A percentile compares a stretch with the other conserved stretches of the same genome.
Conservation (phyloP, 208 protist genomes). For the Endotrypanum monterogeii region DNA sequence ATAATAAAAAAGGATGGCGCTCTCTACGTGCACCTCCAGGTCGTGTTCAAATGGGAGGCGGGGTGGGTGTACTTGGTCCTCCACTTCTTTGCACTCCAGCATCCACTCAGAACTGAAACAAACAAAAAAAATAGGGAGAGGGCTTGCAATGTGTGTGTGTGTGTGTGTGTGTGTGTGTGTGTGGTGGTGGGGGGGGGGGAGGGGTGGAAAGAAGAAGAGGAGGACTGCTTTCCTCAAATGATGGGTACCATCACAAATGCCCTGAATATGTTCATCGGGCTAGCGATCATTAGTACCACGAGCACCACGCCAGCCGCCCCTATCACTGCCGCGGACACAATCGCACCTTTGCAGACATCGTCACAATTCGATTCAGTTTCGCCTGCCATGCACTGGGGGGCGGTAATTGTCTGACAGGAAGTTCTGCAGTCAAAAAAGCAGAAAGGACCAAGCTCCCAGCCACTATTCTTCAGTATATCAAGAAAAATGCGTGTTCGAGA, state of each 20-base stretch:
- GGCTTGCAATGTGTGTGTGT: not conserved
- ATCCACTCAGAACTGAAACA: not conserved
- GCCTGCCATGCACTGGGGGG: not conserved
- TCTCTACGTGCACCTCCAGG: not conserved
- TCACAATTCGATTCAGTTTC: slow-evolving; percentile 32
- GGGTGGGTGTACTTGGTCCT: not conserved
- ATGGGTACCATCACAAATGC: slow-evolving; percentile 49
- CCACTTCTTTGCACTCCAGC: not conserved
- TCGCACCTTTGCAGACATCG: slow-evolving; percentile 68
- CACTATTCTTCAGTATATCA: slow-evolving; percentile 3
- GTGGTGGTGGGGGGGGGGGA: not conserved
- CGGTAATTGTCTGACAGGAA: slow-evolving; percentile 17
- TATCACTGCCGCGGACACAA: slow-evolving; percentile 58
- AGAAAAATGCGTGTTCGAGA: slow-evolving; percentile 43
- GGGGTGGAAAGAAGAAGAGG: not conserved
- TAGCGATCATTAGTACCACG: slow-evolving; percentile 39
- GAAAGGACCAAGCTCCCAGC: slow-evolving; percentile 31
- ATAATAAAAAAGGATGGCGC: not conserved
- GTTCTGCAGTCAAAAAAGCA: slow-evolving; percentile 53
- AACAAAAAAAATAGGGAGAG: not conserved
- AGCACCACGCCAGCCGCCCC: slow-evolving; percentile 27
- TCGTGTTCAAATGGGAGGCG: not conserved
- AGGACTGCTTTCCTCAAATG: slow-evolving; percentile 27
- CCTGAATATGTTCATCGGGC: slow-evolving; percentile 53
- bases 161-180: not conserved